Conservation (phyloP, 1,284 basidiomycete species). For the Ustilago xerochloae region DNA sequence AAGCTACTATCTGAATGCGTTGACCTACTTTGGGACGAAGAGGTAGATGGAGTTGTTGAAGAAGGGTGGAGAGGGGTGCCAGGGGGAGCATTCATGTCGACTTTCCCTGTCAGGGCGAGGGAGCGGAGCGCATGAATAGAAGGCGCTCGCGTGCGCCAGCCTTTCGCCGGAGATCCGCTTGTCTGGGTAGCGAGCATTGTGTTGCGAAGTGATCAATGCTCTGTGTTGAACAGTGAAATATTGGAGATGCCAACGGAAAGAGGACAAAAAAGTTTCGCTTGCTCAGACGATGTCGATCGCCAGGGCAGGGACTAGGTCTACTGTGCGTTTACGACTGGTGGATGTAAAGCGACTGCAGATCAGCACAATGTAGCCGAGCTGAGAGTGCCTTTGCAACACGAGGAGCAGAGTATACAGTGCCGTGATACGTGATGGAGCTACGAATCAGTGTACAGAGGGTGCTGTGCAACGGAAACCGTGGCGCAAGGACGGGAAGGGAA, state of each 20-base stretch:
- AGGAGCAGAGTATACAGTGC: not conserved
- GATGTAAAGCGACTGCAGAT: not conserved
- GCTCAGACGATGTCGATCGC: not conserved
- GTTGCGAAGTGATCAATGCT: not conserved
- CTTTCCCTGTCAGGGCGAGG: not conserved
- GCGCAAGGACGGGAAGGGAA: not conserved
- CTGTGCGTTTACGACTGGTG: no score
- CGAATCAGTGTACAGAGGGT: no score
- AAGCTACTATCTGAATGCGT: not conserved
- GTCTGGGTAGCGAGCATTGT: slow-evolving; percentile 1
- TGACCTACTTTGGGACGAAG: not conserved
- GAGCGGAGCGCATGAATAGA: slow-evolving; percentile 7
- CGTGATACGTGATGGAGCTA: not conserved
- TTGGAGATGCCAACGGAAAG: not conserved
- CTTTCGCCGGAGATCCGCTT: not conserved
- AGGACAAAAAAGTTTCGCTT: not conserved
- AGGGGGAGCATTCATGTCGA: not conserved
- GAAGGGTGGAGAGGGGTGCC: not conserved
- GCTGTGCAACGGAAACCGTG: not conserved
- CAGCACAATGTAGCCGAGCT: slow-evolving; percentile 1
- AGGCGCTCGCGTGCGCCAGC: slow-evolving; percentile 1
- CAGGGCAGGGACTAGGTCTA: not conserved
- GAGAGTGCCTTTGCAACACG: not conserved
- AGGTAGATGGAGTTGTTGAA: not conserved
- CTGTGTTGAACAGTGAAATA: not conserved